Conservation (phyloP, 1,284 basidiomycete genomes). For the Papiliotrema laurentii region DNA sequence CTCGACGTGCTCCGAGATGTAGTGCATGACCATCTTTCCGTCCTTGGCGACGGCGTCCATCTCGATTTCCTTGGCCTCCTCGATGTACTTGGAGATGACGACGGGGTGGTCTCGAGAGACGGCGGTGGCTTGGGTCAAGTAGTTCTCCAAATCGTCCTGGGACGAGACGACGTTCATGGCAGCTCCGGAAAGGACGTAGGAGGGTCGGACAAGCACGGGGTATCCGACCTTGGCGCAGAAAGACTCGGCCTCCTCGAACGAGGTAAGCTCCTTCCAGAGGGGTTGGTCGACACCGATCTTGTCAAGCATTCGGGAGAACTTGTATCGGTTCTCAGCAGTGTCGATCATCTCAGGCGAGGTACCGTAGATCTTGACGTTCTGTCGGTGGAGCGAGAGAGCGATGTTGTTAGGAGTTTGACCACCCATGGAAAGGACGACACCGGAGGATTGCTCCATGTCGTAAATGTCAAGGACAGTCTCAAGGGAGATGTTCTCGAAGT, state of each 20-base stretch:
- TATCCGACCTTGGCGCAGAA: slow-evolving; percentile 92
- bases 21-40: slow-evolving; percentile 98
- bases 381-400: slow-evolving; percentile 84
- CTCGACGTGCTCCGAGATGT: slow-evolving; percentile 98
- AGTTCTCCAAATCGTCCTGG: slow-evolving; percentile 81
- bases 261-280: slow-evolving; percentile 92
- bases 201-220: slow-evolving; percentile 93
- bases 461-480: slow-evolving; percentile 98
- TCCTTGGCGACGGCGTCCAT: slow-evolving; percentile 98
- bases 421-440: slow-evolving; percentile 96
- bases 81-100: slow-evolving; percentile 98
- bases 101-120: slow-evolving; percentile 97
- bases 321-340: slow-evolving; percentile 98
- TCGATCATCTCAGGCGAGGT: slow-evolving; percentile 99
- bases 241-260: slow-evolving; percentile 76
- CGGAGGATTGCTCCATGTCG: slow-evolving; percentile 80
- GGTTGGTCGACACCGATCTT: slow-evolving; percentile 98
- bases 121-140: slow-evolving; percentile 91
- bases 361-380: slow-evolving; percentile 97
- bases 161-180: slow-evolving; percentile 99
- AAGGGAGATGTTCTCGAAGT: slow-evolving; percentile 97
- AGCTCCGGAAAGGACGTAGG: slow-evolving; percentile 95
- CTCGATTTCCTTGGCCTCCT: slow-evolving; percentile 99
- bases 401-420: slow-evolving; percentile 99
- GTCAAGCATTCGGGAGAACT: slow-evolving; percentile 96